Conservation (phyloP, 192 early-diverging fungal genomes). For the Coemansia sp. region DNA sequence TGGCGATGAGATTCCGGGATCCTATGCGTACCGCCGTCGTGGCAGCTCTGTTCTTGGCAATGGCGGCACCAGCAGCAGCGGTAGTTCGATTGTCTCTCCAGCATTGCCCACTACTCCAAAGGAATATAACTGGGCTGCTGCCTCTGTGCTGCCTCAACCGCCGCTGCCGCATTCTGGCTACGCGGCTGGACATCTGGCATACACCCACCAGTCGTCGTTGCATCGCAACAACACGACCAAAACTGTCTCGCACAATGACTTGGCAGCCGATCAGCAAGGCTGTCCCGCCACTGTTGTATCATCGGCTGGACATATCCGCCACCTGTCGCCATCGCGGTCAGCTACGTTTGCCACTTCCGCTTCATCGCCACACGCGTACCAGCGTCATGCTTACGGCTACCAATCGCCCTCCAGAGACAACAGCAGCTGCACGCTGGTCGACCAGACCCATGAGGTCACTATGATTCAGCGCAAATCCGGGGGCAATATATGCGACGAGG, state of each 20-base stretch:
- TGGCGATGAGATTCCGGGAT: constrained; percentile 13
- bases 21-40: constrained; percentile 24
- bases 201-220: constrained; percentile 10
- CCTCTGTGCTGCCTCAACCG: neutral
- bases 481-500: constrained; percentile 6
- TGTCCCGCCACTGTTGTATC: neutral
- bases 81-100: constrained; percentile 30
- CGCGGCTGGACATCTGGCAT: neutral
- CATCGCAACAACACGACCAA: constrained; percentile 38
- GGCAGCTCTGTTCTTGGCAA: constrained; percentile 12
- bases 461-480: neutral
- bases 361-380: constrained; percentile 1
- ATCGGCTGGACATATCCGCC: constrained; percentile 11
- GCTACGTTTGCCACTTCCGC: constrained; percentile 12
- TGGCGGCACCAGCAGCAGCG: constrained; percentile 29
- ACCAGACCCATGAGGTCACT: constrained; percentile 1
- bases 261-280: constrained; percentile 13
- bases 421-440: constrained; percentile 12
- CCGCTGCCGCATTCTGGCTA: neutral
- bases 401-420: constrained; percentile 5
- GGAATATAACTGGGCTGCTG: neutral
- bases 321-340: constrained; percentile 21
- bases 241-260: constrained; percentile 44
- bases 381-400: neutral
- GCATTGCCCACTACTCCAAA: constrained; percentile 8